A percentile compares a stretch with the other conserved stretches of the same genome.
These are phyloP conservation scores for Penicillium sp. DNA, from an alignment of 2,329 filamentous ascomycete genomes.

Conservation along the genomic window DNA sequence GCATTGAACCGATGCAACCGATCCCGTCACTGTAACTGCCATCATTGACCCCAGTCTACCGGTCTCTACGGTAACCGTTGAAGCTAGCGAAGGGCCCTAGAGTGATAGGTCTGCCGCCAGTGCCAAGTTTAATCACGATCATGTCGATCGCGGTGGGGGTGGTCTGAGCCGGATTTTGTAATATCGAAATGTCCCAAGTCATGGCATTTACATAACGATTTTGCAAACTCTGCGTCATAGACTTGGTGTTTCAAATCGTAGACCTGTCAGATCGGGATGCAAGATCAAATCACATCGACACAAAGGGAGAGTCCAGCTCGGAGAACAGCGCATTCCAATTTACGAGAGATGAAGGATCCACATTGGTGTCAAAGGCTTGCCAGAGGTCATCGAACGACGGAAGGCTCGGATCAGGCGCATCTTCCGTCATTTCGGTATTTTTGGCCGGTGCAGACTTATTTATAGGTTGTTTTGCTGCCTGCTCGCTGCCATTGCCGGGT, in stretches of 20 bases:
- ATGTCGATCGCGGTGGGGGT: slow-evolving; percentile 8
- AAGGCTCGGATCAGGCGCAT: slow-evolving; percentile 7
- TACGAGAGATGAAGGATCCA: slow-evolving; percentile 13
- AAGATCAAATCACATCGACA: slow-evolving; percentile 5
- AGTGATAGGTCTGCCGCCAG: slow-evolving; percentile 6
- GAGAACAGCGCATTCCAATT: slow-evolving; percentile 21
- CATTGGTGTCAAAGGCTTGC: slow-evolving; percentile 20
- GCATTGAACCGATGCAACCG: not conserved
- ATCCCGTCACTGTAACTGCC: not conserved
- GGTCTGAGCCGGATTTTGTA: not conserved
- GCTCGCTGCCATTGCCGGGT: not conserved
- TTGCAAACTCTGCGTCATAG: not conserved
- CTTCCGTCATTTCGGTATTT: not conserved
- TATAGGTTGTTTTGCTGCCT: not conserved
- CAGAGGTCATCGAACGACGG: slow-evolving; percentile 19
- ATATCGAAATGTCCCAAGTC: not conserved
- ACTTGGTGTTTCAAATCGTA: not conserved
- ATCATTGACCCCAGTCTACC: not conserved
- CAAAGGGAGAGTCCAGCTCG: slow-evolving; percentile 18
- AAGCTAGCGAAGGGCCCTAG: slow-evolving; percentile 2
- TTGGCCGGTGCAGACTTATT: not conserved
- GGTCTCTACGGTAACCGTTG: not conserved
- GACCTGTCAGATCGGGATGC: not conserved
- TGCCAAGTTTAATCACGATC: slow-evolving; percentile 5
- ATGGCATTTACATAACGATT: not conserved